Percentiles rank a stretch among this genome's conserved stretches.
phyloP scores from a whole-genome alignment of 1,139 yeast genomes.

The Debaryomyces singareniensis region DNA sequence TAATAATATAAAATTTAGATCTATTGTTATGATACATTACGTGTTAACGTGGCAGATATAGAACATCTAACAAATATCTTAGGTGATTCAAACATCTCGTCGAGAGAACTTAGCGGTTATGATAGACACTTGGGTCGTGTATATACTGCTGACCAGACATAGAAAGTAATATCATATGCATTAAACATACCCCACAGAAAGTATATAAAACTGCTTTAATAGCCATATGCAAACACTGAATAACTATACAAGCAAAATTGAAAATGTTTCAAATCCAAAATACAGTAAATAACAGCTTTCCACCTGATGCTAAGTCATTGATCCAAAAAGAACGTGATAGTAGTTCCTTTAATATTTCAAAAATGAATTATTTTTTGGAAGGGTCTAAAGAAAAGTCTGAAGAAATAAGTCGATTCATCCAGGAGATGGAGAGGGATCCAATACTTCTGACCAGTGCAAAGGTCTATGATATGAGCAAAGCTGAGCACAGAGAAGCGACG shows the following conservation, averaged over 20 bases:
- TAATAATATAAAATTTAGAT: too few species aligned
- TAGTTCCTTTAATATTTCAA: slow-evolving; percentile 22
- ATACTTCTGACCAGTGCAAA: slow-evolving; percentile 26
- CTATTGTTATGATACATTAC: too few species aligned
- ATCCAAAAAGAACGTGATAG: slow-evolving; percentile 29
- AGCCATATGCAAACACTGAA: not conserved
- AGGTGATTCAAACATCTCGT: too few species aligned
- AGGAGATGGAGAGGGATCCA: slow-evolving; percentile 42
- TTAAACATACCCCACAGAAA: not conserved
- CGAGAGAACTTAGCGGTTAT: too few species aligned
- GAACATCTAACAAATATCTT: too few species aligned
- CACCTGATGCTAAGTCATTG: slow-evolving; percentile 31
- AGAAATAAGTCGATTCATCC: slow-evolving; percentile 20
- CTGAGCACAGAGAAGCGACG: slow-evolving; percentile 31
- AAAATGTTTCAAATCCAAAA: slow-evolving; percentile 5
- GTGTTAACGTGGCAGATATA: too few species aligned
- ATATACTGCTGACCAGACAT: not conserved
- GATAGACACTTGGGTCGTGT: not conserved
- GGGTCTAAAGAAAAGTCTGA: slow-evolving; percentile 30
- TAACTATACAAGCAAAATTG: not conserved
- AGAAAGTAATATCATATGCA: not conserved
- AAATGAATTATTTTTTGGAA: slow-evolving; percentile 38
- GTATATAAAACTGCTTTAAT: not conserved
- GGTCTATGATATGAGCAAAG: slow-evolving; percentile 32
- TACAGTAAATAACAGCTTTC: slow-evolving; percentile 15